A percentile compares a stretch with the other conserved stretches of the same genome.
Conservation (phyloP, 768 basidiomycete species). For the Gyrodon lividus region DNA sequence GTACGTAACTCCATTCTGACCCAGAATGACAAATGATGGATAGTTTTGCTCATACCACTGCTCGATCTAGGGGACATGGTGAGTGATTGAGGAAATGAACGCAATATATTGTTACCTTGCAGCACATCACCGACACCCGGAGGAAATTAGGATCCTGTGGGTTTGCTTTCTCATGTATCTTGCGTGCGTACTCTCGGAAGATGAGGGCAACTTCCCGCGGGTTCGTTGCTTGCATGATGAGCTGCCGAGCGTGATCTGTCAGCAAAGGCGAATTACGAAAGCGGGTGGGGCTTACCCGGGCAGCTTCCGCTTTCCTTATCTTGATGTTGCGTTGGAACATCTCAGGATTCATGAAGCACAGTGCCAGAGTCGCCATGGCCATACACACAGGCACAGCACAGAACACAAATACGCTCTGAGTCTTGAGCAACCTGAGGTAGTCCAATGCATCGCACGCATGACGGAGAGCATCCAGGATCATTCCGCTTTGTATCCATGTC, state of each 20-base stretch:
- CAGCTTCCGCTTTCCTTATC: conserved; percentile 91
- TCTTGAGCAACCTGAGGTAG: conserved; percentile 82
- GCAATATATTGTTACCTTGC: conserved; percentile 53
- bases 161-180: conserved; percentile 77
- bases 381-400: conserved; percentile 92
- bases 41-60: conserved; percentile 93
- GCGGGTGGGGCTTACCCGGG: conserved; percentile 50
- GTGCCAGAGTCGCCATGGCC: conserved; percentile 90
- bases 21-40: conserved; percentile 74
- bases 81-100: conserved; percentile 10
- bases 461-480: conserved; percentile 84
- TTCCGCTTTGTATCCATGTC: conserved; percentile 79
- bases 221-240: conserved; percentile 92
- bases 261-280: background rate
- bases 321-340: conserved; percentile 91
- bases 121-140: conserved; percentile 77
- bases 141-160: conserved; percentile 88
- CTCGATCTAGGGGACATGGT: conserved; percentile 61
- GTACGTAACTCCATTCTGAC: conserved; percentile 31
- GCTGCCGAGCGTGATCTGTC: conserved; percentile 39
- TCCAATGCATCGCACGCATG: conserved; percentile 87
- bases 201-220: conserved; percentile 68
- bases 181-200: conserved; percentile 79
- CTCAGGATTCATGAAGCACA: conserved; percentile 90
- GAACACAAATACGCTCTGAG: conserved; percentile 94